These are phyloP conservation scores for Kuraishia hungarica DNA, from an alignment of 805 yeast genomes.

Conservation along the genomic window DNA sequence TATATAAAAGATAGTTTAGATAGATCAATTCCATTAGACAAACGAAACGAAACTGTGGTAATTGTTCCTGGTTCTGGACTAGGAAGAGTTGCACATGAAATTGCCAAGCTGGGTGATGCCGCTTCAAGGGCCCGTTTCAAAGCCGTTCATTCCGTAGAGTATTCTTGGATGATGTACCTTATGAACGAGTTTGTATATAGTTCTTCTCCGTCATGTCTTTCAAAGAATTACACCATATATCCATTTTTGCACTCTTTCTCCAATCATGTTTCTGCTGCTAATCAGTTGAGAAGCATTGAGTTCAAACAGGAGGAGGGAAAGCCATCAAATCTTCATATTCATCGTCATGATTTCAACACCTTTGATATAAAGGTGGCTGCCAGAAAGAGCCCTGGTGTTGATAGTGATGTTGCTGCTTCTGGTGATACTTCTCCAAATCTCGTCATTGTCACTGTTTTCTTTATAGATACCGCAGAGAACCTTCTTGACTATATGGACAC, in stretches of 20 bases:
- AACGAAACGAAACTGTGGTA: constrained; percentile 34
- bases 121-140: constrained; percentile 28
- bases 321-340: constrained; percentile 40
- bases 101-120: constrained; percentile 24
- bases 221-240: constrained; percentile 17
- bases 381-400: background rate
- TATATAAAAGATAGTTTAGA: constrained; percentile 41
- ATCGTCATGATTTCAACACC: constrained; percentile 57
- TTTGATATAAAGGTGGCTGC: constrained; percentile 26
- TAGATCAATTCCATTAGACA: constrained; percentile 18
- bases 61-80: constrained; percentile 86
- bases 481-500: constrained; percentile 65
- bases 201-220: constrained; percentile 1
- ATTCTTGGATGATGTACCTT: constrained; percentile 65
- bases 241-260: constrained; percentile 65
- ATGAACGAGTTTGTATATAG: constrained; percentile 52
- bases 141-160: constrained; percentile 67
- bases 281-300: constrained; percentile 41
- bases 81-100: constrained; percentile 67
- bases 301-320: constrained; percentile 20
- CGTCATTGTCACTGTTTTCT: constrained; percentile 61
- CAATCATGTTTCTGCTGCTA: constrained; percentile 39
- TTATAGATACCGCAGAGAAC: constrained; percentile 90
- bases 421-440: constrained; percentile 30
- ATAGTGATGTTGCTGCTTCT: constrained; percentile 4